These are phyloP conservation scores for Kwoniella bestiolae DNA, from an alignment of 768 basidiomycete genomes.

Conservation along the genomic window DNA sequence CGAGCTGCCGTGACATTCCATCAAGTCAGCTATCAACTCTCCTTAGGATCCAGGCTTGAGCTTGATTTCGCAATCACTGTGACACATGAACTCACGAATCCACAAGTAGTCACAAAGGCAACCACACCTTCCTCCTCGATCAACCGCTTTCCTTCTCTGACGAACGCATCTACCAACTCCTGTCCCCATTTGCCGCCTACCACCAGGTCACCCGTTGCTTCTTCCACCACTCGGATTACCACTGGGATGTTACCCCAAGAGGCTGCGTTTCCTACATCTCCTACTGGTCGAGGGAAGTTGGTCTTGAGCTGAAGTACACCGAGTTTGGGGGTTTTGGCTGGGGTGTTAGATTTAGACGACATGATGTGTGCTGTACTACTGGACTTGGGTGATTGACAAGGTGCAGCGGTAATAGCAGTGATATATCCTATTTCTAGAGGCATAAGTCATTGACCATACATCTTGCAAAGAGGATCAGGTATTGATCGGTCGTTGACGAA, in stretches of 20 bases:
- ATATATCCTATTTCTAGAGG: no score
- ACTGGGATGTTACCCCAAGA: slow-evolving; percentile 38
- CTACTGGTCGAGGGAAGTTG: slow-evolving; percentile 37
- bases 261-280: slow-evolving; percentile 33
- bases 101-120: slow-evolving; percentile 40
- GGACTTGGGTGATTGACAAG: no score
- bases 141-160: slow-evolving; percentile 33
- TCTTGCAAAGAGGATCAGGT: no score
- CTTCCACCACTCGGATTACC: slow-evolving; percentile 37
- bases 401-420: no score
- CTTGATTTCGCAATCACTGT: neutral
- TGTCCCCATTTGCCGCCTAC: slow-evolving; percentile 34
- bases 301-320: slow-evolving; percentile 45
- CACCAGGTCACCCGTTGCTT: slow-evolving; percentile 25
- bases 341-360: neutral
- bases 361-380: neutral
- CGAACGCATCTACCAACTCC: slow-evolving; percentile 39
- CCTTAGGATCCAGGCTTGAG: neutral
- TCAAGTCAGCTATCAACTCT: neutral
- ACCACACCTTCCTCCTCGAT: slow-evolving; percentile 39
- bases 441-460: no score
- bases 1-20: slow-evolving; percentile 23
- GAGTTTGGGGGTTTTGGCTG: slow-evolving; percentile 27
- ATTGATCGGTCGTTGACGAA: no score
- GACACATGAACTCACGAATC: slow-evolving; percentile 35